Conservation (phyloP, 2,329 filamentous ascomycete genomes). For the Colletotrichum brevisporum region DNA sequence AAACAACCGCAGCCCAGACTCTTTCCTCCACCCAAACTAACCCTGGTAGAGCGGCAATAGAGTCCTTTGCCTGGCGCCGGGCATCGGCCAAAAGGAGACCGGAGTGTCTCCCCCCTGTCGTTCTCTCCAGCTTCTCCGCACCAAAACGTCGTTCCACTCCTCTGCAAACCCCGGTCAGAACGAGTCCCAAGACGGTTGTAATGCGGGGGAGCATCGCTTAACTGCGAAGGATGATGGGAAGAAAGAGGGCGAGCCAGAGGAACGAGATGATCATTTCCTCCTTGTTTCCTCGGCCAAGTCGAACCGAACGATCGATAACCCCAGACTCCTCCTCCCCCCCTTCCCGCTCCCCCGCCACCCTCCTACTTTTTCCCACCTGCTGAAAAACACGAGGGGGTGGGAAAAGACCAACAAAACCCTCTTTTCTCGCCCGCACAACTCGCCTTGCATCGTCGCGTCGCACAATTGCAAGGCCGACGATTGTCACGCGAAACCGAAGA, state of each 20-base stretch:
- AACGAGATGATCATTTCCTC: constrained; percentile 3
- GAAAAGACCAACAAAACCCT: constrained; percentile 9
- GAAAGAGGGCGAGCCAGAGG: not conserved
- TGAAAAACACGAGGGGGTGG: constrained; percentile 12
- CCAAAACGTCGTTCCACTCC: constrained; percentile 29
- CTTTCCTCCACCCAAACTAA: not conserved
- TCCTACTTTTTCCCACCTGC: constrained; percentile 7
- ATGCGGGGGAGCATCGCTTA: constrained; percentile 27
- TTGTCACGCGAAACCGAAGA: constrained; percentile 37
- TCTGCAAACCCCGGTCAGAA: constrained; percentile 4
- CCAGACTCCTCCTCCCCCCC: constrained; percentile 17
- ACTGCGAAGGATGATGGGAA: constrained; percentile 2
- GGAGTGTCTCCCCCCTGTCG: constrained; percentile 18
- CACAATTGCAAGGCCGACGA: constrained; percentile 40
- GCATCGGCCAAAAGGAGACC: constrained; percentile 34
- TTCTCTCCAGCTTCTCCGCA: constrained; percentile 33
- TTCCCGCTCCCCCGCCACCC: constrained; percentile 11
- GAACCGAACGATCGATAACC: constrained; percentile 22
- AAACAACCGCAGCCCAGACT: not conserved
- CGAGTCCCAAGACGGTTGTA: constrained; percentile 13
- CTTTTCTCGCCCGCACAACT: constrained; percentile 3
- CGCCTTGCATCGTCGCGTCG: constrained; percentile 36
- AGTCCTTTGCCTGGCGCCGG: constrained; percentile 17
- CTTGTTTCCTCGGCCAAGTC: constrained; percentile 24
- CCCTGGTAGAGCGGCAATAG: constrained; percentile 6